A percentile compares a stretch with the other conserved stretches of the same genome.
Evolutionary conservation across 2,329 filamentous ascomycete genomes (phyloP).

Genomic region (Myriosclerotinia duriaeana): DNA sequence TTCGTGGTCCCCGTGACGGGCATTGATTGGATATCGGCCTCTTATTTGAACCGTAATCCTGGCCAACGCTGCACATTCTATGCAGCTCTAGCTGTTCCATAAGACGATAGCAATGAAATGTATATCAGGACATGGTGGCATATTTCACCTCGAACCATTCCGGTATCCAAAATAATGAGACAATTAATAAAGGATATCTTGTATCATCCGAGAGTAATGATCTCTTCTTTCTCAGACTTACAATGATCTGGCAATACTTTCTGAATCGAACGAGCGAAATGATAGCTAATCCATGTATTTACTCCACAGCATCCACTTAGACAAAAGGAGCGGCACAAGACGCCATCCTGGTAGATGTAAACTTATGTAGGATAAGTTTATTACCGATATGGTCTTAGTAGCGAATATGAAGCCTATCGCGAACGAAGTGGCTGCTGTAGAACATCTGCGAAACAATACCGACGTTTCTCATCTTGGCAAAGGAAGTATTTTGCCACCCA

Average conservation of each 20-base stretch:
- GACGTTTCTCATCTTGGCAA: slow-evolving; percentile 1
- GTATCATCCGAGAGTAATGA: background rate
- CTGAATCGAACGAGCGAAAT: background rate
- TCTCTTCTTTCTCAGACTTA: background rate
- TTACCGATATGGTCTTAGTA: slow-evolving; percentile 17
- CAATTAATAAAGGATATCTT: background rate
- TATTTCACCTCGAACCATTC: background rate
- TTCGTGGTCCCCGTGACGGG: slow-evolving; percentile 29
- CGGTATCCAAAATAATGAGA: background rate
- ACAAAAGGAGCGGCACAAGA: slow-evolving; percentile 17
- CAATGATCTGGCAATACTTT: background rate
- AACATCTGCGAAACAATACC: background rate
- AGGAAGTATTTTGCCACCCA: slow-evolving; percentile 1
- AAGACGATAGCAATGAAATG: background rate
- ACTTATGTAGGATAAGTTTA: slow-evolving; percentile 15
- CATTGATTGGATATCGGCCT: slow-evolving; percentile 29
- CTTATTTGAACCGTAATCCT: slow-evolving; percentile 19
- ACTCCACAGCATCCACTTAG: slow-evolving; percentile 22
- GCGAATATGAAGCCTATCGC: slow-evolving; percentile 20
- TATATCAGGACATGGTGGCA: background rate
- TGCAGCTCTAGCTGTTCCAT: slow-evolving; percentile 7
- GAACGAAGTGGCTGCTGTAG: slow-evolving; percentile 19
- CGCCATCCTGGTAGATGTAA: slow-evolving; percentile 8
- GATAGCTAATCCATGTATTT: slow-evolving; percentile 1
- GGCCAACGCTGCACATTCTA: slow-evolving; percentile 14